Evolutionary conservation across 2,329 filamentous ascomycete species (phyloP).

Genomic region (Xylariaceae sp.): DNA sequence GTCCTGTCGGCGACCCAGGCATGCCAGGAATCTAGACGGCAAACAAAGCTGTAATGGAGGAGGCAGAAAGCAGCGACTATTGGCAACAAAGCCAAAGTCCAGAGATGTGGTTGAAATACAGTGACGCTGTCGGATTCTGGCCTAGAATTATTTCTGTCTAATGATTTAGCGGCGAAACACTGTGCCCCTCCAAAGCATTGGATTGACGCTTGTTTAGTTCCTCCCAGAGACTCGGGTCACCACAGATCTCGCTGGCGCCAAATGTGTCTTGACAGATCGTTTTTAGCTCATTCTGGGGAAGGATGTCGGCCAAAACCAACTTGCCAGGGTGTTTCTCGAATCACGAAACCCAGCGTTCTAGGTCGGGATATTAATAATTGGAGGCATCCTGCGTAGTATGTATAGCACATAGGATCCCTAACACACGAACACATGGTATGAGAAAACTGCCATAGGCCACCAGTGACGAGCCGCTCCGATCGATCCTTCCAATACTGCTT

Average conservation of each 20-base stretch:
- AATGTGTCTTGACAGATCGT: conserved; percentile 25
- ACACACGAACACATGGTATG: no score
- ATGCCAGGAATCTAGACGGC: not conserved
- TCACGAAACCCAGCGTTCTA: no score
- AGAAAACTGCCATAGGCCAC: no score
- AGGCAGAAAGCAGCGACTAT: not conserved
- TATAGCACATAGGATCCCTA: no score
- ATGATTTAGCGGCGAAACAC: conserved; percentile 11
- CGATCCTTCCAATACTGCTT: no score
- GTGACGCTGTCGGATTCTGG: not conserved
- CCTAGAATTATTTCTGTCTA: not conserved
- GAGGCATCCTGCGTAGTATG: no score
- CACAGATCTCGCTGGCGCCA: conserved; percentile 17
- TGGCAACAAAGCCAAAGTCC: not conserved
- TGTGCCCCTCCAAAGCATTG: conserved; percentile 21
- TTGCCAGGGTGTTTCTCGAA: not conserved
- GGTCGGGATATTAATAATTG: no score
- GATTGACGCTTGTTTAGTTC: conserved; percentile 26
- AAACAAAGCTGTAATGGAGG: not conserved
- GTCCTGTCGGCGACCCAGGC: not conserved
- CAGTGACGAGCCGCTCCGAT: no score
- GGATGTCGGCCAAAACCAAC: conserved; percentile 2
- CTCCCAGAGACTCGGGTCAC: conserved; percentile 23
- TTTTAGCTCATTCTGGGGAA: conserved; percentile 29
- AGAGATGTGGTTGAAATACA: not conserved